Conservation (phyloP, 2,329 filamentous ascomycete genomes). For the Sporothrix brunneoviolacea region DNA sequence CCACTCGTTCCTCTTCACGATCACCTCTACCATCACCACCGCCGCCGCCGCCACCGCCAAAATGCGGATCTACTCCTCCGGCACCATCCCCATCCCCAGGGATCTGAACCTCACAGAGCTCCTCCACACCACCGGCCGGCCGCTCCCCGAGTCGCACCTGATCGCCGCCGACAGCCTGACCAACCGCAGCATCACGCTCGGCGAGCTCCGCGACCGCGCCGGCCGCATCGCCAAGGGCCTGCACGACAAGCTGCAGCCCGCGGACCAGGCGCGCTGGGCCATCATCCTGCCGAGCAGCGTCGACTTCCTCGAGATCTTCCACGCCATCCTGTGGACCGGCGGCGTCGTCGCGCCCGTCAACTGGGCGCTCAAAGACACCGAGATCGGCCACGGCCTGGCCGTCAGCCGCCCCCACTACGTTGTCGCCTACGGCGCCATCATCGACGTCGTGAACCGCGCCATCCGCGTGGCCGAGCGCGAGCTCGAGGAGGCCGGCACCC, state of each 20-base stretch:
- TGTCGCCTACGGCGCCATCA: slow-evolving; percentile 31
- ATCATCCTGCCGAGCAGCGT: slow-evolving; percentile 40
- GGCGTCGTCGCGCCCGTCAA: slow-evolving; percentile 35
- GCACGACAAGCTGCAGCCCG: slow-evolving; percentile 24
- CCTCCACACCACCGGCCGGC: slow-evolving; percentile 31
- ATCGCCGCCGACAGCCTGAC: slow-evolving; percentile 37
- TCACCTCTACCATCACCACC: not conserved
- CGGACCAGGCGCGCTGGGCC: slow-evolving; percentile 33
- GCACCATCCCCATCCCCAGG: slow-evolving; percentile 29
- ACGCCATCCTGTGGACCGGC: slow-evolving; percentile 35
- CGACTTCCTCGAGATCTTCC: slow-evolving; percentile 37
- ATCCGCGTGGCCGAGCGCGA: slow-evolving; percentile 26
- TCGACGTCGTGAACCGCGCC: slow-evolving; percentile 27
- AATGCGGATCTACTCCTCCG: slow-evolving; percentile 30
- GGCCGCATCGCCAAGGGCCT: slow-evolving; percentile 36
- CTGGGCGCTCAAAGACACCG: slow-evolving; percentile 30
- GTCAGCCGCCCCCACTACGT: slow-evolving; percentile 36
- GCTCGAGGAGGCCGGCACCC: slow-evolving; percentile 22
- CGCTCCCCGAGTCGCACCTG: slow-evolving; percentile 35
- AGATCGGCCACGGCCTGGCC: slow-evolving; percentile 36
- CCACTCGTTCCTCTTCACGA: not conserved
- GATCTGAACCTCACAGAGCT: slow-evolving; percentile 38
- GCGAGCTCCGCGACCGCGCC: slow-evolving; percentile 34
- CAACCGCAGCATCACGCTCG: slow-evolving; percentile 38
- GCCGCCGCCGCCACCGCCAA: not conserved